phyloP scores from a whole-genome alignment of 2,329 filamentous ascomycete genomes.

The Alternaria infectoria region DNA sequence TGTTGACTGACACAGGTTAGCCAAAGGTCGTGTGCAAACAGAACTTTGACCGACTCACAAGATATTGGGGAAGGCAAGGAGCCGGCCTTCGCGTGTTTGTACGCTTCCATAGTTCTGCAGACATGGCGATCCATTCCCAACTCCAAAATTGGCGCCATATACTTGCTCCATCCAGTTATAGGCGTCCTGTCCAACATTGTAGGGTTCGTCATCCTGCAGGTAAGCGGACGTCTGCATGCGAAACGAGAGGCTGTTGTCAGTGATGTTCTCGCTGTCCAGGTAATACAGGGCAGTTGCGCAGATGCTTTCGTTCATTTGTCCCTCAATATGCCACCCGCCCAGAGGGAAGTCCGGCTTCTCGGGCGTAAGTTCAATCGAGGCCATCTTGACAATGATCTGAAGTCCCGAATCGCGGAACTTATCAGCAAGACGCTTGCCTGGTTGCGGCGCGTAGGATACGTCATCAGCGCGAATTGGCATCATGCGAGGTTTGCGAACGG shows the following conservation, averaged over 20 bases:
- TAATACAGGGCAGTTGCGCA: slow-evolving; percentile 68
- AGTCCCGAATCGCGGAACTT: slow-evolving; percentile 41
- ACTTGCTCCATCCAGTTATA: slow-evolving; percentile 24
- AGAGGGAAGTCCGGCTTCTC: slow-evolving; percentile 62
- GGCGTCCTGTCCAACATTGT: slow-evolving; percentile 12
- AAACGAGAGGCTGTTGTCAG: slow-evolving; percentile 37
- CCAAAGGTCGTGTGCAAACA: background rate
- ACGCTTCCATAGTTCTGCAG: slow-evolving; percentile 54
- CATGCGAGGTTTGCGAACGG: slow-evolving; percentile 23
- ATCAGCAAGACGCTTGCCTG: slow-evolving; percentile 16
- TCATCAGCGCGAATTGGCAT: slow-evolving; percentile 15
- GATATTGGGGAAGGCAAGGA: slow-evolving; percentile 63
- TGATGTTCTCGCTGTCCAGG: slow-evolving; percentile 67
- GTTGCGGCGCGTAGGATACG: slow-evolving; percentile 20
- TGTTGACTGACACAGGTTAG: slow-evolving; percentile 21
- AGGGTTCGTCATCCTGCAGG: slow-evolving; percentile 5
- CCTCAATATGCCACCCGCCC: slow-evolving; percentile 62
- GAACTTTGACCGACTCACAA: slow-evolving; percentile 14
- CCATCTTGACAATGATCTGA: slow-evolving; percentile 69
- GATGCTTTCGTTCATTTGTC: slow-evolving; percentile 66
- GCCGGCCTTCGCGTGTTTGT: slow-evolving; percentile 54
- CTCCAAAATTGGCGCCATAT: slow-evolving; percentile 18
- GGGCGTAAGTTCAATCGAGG: slow-evolving; percentile 65
- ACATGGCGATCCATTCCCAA: slow-evolving; percentile 9
- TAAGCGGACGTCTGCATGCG: slow-evolving; percentile 23